A percentile compares a stretch with the other conserved stretches of the same genome.
Evolutionary conservation across 2,329 filamentous ascomycete species (phyloP).

Genomic region (Apiospora sp.): DNA sequence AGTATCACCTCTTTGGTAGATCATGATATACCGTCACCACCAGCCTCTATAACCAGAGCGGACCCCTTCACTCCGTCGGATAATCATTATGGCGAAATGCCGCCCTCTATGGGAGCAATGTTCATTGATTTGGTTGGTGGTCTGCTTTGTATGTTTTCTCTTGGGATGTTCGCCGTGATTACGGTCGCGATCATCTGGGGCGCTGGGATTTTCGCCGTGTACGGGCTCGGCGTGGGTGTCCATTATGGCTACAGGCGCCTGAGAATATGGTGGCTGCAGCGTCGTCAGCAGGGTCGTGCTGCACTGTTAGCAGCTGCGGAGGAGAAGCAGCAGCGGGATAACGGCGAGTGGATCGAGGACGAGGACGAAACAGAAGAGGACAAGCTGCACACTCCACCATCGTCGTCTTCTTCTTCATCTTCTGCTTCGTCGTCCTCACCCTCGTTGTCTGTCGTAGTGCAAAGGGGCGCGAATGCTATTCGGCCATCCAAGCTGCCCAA

Average conservation of each 20-base stretch:
- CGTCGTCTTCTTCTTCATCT: background rate
- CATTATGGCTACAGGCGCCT: background rate
- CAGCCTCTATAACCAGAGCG: no score
- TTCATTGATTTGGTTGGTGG: background rate
- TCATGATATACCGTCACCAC: background rate
- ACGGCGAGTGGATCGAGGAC: background rate
- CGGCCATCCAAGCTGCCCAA: background rate
- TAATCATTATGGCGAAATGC: background rate
- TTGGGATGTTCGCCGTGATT: background rate
- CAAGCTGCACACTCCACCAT: background rate
- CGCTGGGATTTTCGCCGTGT: background rate
- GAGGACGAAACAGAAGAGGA: background rate
- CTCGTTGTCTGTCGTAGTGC: no score
- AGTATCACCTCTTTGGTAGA: background rate
- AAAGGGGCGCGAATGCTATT: background rate
- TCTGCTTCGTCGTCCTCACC: background rate
- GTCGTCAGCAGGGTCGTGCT: background rate
- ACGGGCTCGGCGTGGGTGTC: background rate
- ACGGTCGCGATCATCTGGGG: background rate
- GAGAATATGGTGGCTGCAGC: background rate
- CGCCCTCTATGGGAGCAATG: no score
- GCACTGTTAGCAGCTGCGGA: background rate
- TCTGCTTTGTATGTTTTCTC: no score
- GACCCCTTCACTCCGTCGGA: no score
- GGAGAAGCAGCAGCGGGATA: background rate